phyloP scores from a whole-genome alignment of 2,329 filamentous ascomycete species.

The Hymenoscyphus scutula region DNA sequence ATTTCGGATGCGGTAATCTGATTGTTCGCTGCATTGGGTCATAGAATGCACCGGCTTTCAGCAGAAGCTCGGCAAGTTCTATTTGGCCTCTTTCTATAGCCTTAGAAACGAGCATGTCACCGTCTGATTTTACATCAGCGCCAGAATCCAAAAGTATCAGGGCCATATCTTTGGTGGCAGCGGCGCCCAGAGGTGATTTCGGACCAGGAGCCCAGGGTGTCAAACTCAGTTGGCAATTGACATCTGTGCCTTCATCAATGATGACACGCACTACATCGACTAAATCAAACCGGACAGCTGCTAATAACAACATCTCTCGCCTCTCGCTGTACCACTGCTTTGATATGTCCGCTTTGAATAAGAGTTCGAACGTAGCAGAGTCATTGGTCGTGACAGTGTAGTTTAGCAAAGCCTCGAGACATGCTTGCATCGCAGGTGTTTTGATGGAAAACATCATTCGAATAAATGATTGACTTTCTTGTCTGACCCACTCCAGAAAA shows the following conservation, averaged over 20 bases:
- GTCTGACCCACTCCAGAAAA: not conserved
- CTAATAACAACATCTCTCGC: not conserved
- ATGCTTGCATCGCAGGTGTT: not conserved
- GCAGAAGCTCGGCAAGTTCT: not conserved
- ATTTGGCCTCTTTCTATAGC: not conserved
- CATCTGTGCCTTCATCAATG: not conserved
- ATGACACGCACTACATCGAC: not conserved
- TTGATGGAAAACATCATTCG: not conserved
- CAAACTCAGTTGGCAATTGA: not conserved
- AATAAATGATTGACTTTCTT: not conserved
- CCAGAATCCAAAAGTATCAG: not conserved
- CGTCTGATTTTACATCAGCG: not conserved
- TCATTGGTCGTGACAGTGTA: not conserved
- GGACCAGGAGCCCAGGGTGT: not conserved
- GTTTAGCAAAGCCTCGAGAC: not conserved
- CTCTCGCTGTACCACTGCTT: not conserved
- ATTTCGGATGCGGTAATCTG: too few relatives aligned
- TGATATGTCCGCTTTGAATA: not conserved
- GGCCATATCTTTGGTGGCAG: not conserved
- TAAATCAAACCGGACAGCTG: not conserved
- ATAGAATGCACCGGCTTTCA: not conserved
- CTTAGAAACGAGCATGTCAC: not conserved
- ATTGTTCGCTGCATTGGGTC: not conserved
- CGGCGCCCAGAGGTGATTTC: not conserved
- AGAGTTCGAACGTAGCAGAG: not conserved